A percentile compares a stretch with the other conserved stretches of the same genome.
Conservation (phyloP, 768 basidiomycete genomes). For the Fibroporia radiculosa region DNA sequence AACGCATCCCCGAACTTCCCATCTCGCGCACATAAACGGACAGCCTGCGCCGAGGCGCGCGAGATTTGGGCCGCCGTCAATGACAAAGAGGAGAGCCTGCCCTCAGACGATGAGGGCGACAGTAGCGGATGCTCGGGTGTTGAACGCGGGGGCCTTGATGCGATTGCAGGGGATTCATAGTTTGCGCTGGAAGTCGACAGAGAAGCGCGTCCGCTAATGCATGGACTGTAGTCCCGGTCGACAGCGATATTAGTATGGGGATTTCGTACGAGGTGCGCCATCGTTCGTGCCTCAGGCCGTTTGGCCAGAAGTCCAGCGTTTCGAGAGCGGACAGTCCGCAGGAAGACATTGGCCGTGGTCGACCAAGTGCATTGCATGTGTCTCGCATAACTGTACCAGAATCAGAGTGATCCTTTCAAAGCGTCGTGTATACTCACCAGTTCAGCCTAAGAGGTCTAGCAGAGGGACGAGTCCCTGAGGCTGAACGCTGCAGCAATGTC, state of each 20-base stretch:
- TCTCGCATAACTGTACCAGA: conserved; percentile 45
- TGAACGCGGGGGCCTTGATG: background rate
- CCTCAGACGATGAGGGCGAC: background rate
- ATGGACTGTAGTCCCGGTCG: background rate
- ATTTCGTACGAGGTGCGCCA: background rate
- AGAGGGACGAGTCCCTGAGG: too few species aligned
- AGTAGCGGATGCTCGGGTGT: background rate
- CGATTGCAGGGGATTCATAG: background rate
- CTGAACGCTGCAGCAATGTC: too few species aligned
- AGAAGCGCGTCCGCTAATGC: too few species aligned
- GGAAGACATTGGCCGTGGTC: conserved; percentile 38
- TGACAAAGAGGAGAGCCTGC: background rate
- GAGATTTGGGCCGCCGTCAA: conserved; percentile 20
- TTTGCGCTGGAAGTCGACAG: background rate
- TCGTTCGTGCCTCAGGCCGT: background rate
- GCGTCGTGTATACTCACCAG: conserved; percentile 15
- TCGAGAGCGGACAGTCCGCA: background rate
- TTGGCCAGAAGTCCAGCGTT: background rate
- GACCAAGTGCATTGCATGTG: conserved; percentile 69
- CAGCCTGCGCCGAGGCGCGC: conserved; percentile 40
- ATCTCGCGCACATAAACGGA: conserved; percentile 36
- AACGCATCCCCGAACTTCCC: conserved; percentile 42
- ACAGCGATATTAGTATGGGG: too few species aligned
- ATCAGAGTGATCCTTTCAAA: background rate
- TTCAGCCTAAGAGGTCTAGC: too few species aligned